Conservation (phyloP, 1,284 basidiomycete species). For the Cryptococcus amylolentus region DNA sequence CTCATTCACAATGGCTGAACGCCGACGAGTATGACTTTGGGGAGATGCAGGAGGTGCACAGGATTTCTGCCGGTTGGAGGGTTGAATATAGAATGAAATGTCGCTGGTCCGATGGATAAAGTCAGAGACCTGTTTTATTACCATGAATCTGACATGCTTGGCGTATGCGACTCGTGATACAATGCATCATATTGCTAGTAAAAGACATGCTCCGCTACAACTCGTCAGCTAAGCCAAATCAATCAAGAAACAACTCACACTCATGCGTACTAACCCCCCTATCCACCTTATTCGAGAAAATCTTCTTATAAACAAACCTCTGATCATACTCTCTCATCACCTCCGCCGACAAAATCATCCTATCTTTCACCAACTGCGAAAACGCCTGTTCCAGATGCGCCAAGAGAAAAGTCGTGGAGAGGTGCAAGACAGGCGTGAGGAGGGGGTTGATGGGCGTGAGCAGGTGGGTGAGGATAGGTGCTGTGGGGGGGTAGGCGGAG, state of each 20-base stretch:
- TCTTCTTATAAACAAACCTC: conserved; percentile 45
- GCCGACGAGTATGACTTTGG: no score
- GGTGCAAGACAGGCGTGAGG: conserved; percentile 34
- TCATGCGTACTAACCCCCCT: conserved; percentile 43
- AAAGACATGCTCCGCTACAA: conserved; percentile 11
- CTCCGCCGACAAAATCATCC: conserved; percentile 44
- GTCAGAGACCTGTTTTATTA: no score
- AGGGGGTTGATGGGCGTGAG: conserved; percentile 37
- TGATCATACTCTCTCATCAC: conserved; percentile 50
- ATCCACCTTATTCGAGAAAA: conserved; percentile 43
- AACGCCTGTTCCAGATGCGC: conserved; percentile 35
- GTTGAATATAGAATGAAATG: no score
- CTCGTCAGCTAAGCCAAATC: background rate
- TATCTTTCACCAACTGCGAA: conserved; percentile 45
- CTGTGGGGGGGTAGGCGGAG: conserved; percentile 42
- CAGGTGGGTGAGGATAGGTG: conserved; percentile 37
- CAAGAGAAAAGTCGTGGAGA: conserved; percentile 32
- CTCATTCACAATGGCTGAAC: no score
- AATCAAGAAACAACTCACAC: conserved; percentile 18
- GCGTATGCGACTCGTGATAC: no score
- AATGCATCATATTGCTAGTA: background rate
- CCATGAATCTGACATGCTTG: no score
- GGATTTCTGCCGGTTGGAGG: no score
- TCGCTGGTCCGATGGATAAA: no score
- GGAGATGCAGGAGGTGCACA: no score